These are phyloP conservation scores for Boletus patriciae DNA, from an alignment of 768 basidiomycete species.

Conservation along the genomic window DNA sequence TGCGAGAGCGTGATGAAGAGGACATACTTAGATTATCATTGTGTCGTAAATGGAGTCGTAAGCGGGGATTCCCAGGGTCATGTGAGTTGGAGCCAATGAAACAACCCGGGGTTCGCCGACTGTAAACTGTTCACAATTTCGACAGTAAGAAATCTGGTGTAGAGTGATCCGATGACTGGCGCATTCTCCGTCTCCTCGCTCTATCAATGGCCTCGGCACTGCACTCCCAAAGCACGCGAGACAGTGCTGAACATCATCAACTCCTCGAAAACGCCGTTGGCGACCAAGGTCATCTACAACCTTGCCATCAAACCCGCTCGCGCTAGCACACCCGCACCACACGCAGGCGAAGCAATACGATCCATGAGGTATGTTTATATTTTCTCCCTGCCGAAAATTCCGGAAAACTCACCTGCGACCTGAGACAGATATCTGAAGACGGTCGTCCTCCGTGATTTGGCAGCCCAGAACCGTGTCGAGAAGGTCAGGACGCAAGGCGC, in stretches of 20 bases:
- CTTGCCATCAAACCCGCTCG: slow-evolving; percentile 17
- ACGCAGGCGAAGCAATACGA: slow-evolving; percentile 49
- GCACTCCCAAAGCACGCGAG: slow-evolving; percentile 23
- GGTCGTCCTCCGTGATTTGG: slow-evolving; percentile 49
- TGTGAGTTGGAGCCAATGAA: too few relatives aligned
- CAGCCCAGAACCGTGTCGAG: slow-evolving; percentile 41
- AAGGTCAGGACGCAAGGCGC: slow-evolving; percentile 38
- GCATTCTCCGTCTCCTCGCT: slow-evolving; percentile 19
- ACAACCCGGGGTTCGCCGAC: too few relatives aligned
- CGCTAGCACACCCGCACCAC: slow-evolving; percentile 33
- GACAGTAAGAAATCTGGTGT: too few relatives aligned
- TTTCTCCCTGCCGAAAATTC: too few relatives aligned
- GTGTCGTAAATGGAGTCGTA: too few relatives aligned
- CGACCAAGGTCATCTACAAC: slow-evolving; percentile 30
- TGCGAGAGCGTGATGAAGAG: too few relatives aligned
- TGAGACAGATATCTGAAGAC: slow-evolving; percentile 53
- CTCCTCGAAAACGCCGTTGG: slow-evolving; percentile 23
- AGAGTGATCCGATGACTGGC: slow-evolving; percentile 7
- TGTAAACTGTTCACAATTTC: too few relatives aligned
- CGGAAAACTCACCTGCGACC: not conserved
- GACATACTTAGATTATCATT: too few relatives aligned
- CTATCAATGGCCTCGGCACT: slow-evolving; percentile 24
- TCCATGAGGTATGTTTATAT: slow-evolving; percentile 48
- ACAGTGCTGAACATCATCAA: slow-evolving; percentile 22
- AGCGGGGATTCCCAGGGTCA: too few relatives aligned